Evolutionary conservation across 805 yeast genomes (phyloP), one percentile per base, ranked within the genome.

Genomic region (Candida nonsorbophila): DNA sequence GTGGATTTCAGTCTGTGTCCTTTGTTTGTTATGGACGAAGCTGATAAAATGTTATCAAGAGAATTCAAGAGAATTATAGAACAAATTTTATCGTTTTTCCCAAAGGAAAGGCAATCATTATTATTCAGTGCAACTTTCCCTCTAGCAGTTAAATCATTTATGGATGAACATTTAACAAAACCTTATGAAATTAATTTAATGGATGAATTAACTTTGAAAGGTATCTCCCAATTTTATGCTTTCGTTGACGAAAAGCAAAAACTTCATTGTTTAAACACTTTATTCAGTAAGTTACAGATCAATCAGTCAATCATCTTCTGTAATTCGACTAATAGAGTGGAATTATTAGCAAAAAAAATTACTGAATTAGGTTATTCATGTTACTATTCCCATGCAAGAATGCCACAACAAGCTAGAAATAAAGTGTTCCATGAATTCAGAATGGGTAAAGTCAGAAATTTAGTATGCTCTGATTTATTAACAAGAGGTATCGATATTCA

Each of bases 401-500:
- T 92, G 98, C 90, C 94, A 22, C 97, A 92, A 66, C 81, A 80
- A 40, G 95, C 94, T 30, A 84, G 98, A 73, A 92, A 92, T 66
- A 85, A 87, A 55, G 98, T 92, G 5, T 92, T 92, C 77, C 98
- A 92, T 56, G 97, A 92, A 60, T 92, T 92, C 60, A 84, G 98
- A 71, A 95, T 86, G 55, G 98, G 98, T 28, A 87, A 85, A 57
- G 96, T 92, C 52, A 82, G 98, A 67, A 92, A 92, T 53, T 72
- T 92, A 50, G 98, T 92, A 22, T 92, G 98, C 64, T 84, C 97
- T 1, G 98, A 92, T 65, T 70, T 92, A 39, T 74, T 92, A 41
- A 90, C 97, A 17, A 84, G 97, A 72, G 97, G 98, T 74, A 92
- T 92, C 49, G 98, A 92, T 71, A 90, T 92, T 48, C 97, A 92